Evolutionary conservation across 2,329 filamentous ascomycete species (phyloP).

Genomic region (Neonectria coccinea): DNA sequence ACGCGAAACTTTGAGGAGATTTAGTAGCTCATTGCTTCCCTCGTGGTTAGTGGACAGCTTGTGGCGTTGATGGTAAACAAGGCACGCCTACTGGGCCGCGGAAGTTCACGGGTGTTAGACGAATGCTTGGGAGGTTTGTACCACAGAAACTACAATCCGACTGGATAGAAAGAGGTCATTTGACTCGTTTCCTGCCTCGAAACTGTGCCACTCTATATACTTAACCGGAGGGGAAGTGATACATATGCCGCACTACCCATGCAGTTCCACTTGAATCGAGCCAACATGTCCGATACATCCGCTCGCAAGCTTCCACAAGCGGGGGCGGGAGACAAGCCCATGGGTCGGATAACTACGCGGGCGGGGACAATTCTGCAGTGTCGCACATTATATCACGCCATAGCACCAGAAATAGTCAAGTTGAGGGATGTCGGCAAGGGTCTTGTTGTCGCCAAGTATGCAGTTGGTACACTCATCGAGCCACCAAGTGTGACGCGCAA

Average conservation of each 20-base stretch:
- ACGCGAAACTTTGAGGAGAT: neutral
- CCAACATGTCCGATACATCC: neutral
- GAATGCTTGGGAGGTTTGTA: neutral
- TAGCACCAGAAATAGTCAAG: neutral
- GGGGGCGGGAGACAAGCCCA: neutral
- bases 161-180: neutral
- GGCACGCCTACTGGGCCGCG: no score
- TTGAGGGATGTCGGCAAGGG: neutral
- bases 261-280: neutral
- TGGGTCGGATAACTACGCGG: neutral
- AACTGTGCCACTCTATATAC: neutral
- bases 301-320: neutral
- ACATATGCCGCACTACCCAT: neutral
- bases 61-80: no score
- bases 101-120: neutral
- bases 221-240: neutral
- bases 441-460: conserved; percentile 3
- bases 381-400: neutral
- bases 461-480: neutral
- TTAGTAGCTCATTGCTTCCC: no score
- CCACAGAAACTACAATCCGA: no score
- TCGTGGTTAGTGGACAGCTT: no score
- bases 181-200: neutral
- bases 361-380: neutral
- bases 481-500: neutral